Percentiles rank a stretch among this genome's conserved stretches.
These are phyloP conservation scores for Globisporangium carolinianum DNA, from an alignment of 352 stramenopile species.

Conservation along the genomic window DNA sequence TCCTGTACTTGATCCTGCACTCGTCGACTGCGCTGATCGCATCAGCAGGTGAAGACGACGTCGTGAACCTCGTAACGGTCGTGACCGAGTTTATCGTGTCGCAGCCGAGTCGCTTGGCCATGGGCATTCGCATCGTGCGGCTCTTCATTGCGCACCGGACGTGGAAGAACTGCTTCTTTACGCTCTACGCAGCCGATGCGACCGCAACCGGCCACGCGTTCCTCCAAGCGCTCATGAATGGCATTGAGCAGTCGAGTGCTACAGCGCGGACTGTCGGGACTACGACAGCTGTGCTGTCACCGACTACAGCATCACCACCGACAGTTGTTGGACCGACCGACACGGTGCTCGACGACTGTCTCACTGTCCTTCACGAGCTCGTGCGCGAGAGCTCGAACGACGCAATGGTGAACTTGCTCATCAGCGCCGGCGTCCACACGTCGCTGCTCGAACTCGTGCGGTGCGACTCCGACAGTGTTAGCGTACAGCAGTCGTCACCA, in stretches of 20 bases:
- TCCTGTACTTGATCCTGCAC: conserved; percentile 65
- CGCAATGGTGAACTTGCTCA: conserved; percentile 57
- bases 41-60: conserved; percentile 44
- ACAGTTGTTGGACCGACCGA: conserved; percentile 11
- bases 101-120: conserved; percentile 36
- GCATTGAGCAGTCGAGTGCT: conserved; percentile 36
- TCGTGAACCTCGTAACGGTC: conserved; percentile 54
- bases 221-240: conserved; percentile 50
- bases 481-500: background rate
- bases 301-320: no score
- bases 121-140: conserved; percentile 66
- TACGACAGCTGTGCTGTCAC: no score
- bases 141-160: conserved; percentile 52
- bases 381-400: conserved; percentile 55
- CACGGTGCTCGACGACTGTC: conserved; percentile 50
- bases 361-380: conserved; percentile 55
- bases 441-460: conserved; percentile 58
- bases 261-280: no score
- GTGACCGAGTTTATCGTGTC: conserved; percentile 68
- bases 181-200: conserved; percentile 59
- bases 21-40: conserved; percentile 45
- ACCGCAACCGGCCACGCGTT: conserved; percentile 56
- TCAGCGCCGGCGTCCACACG: conserved; percentile 60
- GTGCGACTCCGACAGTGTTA: conserved; percentile 14
- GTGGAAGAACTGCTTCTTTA: conserved; percentile 74